Percentiles rank a stretch among this genome's conserved stretches.
phyloP scores from a whole-genome alignment of 192 early-diverging fungal species.

The Lunasporangiospora selenospora region DNA sequence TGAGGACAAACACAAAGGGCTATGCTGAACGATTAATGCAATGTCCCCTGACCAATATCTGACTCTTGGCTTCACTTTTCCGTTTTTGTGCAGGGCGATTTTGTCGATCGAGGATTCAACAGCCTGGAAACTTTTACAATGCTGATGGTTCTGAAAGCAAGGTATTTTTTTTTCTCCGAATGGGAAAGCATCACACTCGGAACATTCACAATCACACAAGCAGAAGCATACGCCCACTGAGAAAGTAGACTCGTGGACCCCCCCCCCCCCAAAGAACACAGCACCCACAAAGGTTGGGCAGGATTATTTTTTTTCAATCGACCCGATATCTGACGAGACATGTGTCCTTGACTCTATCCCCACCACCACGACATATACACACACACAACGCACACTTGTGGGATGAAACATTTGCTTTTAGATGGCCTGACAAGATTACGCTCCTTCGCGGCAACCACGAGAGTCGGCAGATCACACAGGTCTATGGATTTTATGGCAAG shows the following conservation, averaged over 20 bases:
- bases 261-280: too few species aligned
- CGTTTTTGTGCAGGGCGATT: slow-evolving; percentile 79
- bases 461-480: slow-evolving; percentile 96
- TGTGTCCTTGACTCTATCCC: too few species aligned
- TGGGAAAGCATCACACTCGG: background rate
- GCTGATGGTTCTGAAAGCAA: slow-evolving; percentile 92
- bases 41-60: background rate
- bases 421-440: slow-evolving; percentile 97
- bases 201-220: background rate
- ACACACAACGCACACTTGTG: too few species aligned
- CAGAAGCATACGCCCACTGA: background rate
- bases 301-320: background rate
- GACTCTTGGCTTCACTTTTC: background rate
- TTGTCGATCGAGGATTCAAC: slow-evolving; percentile 98
- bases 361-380: too few species aligned
- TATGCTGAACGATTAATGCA: background rate
- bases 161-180: slow-evolving; percentile 53
- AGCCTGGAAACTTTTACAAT: slow-evolving; percentile 96
- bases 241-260: background rate
- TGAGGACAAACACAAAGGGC: too few species aligned
- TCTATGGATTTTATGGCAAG: slow-evolving; percentile 93
- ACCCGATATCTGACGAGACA: too few species aligned
- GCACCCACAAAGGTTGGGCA: background rate
- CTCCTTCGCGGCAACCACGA: slow-evolving; percentile 97
- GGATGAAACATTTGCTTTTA: too few species aligned